phyloP scores from a whole-genome alignment of 805 yeast genomes.

The Ogataea salicorniae region DNA sequence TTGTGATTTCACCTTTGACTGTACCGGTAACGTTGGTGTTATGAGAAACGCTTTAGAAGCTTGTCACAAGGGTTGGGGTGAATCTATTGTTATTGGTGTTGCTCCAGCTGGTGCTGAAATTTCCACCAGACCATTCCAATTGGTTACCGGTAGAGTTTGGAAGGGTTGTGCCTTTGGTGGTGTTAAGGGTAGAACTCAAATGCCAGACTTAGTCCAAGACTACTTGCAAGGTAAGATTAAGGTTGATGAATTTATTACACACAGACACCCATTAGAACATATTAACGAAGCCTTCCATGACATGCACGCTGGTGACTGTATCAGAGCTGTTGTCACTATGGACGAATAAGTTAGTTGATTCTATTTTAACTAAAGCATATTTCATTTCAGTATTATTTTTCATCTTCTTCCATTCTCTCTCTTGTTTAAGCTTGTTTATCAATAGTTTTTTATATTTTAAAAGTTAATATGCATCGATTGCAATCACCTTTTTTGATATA shows the following conservation, averaged over 20 bases:
- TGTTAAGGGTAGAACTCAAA: constrained; percentile 93
- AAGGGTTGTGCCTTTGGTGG: constrained; percentile 99
- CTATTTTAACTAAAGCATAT: too few species aligned
- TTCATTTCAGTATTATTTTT: too few species aligned
- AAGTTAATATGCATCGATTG: too few species aligned
- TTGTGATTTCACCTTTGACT: constrained; percentile 91
- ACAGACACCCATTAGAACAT: constrained; percentile 68
- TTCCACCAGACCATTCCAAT: constrained; percentile 95
- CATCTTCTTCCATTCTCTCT: too few species aligned
- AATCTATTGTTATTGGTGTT: constrained; percentile 91
- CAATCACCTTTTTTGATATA: too few species aligned
- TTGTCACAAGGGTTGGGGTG: constrained; percentile 99
- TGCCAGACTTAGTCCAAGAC: constrained; percentile 85
- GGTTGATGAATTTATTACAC: constrained; percentile 94
- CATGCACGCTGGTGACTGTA: constrained; percentile 89
- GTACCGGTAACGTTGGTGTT: constrained; percentile 93
- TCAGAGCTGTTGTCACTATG: constrained; percentile 71
- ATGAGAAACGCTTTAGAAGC: constrained; percentile 97
- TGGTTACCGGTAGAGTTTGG: constrained; percentile 99
- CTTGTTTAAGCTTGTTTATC: too few species aligned
- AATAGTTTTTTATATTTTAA: too few species aligned
- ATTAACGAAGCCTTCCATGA: constrained; percentile 91
- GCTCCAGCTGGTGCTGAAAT: constrained; percentile 98
- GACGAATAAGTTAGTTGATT: constrained; percentile 10
- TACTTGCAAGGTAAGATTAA: constrained; percentile 75